These are phyloP conservation scores for Arxiozyma telluris DNA, from an alignment of 1,139 yeast species.

Conservation along the genomic window DNA sequence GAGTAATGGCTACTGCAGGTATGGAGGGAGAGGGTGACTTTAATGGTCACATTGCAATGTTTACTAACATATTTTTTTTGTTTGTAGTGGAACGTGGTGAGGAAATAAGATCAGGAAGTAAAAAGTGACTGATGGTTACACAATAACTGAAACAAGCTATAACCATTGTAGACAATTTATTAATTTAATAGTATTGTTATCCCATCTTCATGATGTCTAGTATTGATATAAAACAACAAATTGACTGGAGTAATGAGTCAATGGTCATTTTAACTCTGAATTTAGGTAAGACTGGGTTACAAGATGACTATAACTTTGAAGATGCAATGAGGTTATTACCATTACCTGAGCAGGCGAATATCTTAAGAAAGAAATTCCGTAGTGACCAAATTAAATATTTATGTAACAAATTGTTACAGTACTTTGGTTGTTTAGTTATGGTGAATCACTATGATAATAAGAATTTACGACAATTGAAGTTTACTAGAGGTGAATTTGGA, in stretches of 20 bases:
- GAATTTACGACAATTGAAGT: conserved; percentile 12
- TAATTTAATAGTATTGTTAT: too few relatives aligned
- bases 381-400: conserved; percentile 26
- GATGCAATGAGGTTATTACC: conserved; percentile 35
- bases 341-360: conserved; percentile 31
- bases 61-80: too few relatives aligned
- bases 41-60: too few relatives aligned
- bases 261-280: conserved; percentile 7
- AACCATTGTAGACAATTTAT: not conserved
- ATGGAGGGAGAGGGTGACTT: not conserved
- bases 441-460: conserved; percentile 4
- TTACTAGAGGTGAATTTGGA: conserved; percentile 31
- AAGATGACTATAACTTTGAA: conserved; percentile 28
- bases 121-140: not conserved
- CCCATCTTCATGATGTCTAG: not conserved
- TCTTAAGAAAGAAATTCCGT: conserved; percentile 30
- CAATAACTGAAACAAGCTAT: not conserved
- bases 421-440: conserved; percentile 22
- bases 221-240: not conserved
- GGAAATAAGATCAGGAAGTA: not conserved
- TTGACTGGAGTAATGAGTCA: not conserved
- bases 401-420: conserved; percentile 30
- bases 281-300: conserved; percentile 8
- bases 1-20: not conserved
- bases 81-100: too few relatives aligned